Base-by-base conservation (phyloP, 306 rosid genomes). In the Calophaca sinica region DNA sequence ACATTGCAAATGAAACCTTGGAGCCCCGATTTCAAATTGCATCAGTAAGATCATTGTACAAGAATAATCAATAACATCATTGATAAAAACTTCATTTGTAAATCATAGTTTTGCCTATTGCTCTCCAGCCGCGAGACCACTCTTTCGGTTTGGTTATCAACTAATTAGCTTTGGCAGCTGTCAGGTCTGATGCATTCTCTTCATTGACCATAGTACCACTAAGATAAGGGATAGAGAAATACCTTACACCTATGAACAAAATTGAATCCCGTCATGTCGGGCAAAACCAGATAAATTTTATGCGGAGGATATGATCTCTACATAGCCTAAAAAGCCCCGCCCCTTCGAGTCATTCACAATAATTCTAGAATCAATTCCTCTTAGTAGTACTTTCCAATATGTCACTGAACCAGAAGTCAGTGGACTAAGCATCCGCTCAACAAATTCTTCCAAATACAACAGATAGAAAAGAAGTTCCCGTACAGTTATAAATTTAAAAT, bases 91-190 rank as follows among this genome's bases (percentile, higher is more conserved):
- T 31, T 4, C 44, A 31, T 51, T 78, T 41, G 70, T 60, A 14
- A 44, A 26, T 54, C 50, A 45, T 2, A 32, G 29, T 28, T 42
- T 54, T 72, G 54, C 64, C n/a, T n/a, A n/a, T n/a, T n/a, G n/a
- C n/a, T n/a, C n/a, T n/a, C n/a, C n/a, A n/a, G n/a, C n/a, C n/a
- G n/a, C n/a, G n/a, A n/a, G n/a, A n/a, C n/a, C n/a, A n/a, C n/a
- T n/a, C n/a, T n/a, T n/a, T n/a, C n/a, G n/a, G n/a, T n/a, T n/a
- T n/a, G n/a, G n/a, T n/a, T n/a, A n/a, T n/a, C n/a, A n/a, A n/a
- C n/a, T 51, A 29, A 61, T 39, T 61, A 52, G 65, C 58, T 70
- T 42, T 51, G 60, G 60, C 20, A 42, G 68, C 33, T 42, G 73
- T 50, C 39, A 50, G 36, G 71, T 61, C 8, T 51, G 58, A 41